These are phyloP conservation scores for Globisporangium alternatum DNA, from an alignment of 352 stramenopile genomes.

Conservation along the genomic window DNA sequence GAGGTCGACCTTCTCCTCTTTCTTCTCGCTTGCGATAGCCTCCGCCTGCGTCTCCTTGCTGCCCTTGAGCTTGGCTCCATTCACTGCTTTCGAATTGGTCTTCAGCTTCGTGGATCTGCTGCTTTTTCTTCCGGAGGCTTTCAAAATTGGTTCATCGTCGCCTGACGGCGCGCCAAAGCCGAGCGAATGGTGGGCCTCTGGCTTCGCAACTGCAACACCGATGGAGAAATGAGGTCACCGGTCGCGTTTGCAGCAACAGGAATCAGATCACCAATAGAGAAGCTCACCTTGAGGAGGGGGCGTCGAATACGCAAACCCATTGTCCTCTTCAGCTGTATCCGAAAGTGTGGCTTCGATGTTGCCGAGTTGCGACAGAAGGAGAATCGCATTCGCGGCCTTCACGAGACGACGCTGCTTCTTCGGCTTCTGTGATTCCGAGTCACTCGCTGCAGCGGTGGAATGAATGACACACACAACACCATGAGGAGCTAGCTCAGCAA, in stretches of 20 bases:
- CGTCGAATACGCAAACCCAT: not conserved
- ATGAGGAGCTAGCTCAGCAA: not conserved
- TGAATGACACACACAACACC: not conserved
- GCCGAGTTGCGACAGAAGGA: not conserved
- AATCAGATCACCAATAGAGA: not conserved
- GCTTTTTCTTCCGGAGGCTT: not conserved
- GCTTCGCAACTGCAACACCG: not conserved
- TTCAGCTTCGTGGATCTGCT: not conserved
- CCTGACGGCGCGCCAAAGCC: not conserved
- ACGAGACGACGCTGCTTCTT: not conserved
- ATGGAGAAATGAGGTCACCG: not conserved
- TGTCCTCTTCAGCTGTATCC: not conserved
- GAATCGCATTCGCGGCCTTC: conserved; percentile 1
- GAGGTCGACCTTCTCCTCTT: not conserved
- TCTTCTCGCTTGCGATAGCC: not conserved
- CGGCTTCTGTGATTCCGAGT: not conserved
- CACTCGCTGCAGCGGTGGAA: not conserved
- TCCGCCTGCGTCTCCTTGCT: not conserved
- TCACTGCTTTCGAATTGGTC: not conserved
- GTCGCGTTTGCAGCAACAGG: not conserved
- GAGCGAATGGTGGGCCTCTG: not conserved
- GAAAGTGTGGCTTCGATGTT: not conserved
- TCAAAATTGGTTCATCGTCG: not conserved
- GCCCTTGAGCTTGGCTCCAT: not conserved
- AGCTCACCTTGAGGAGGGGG: conserved; percentile 3